Base-by-base conservation (phyloP, 495 filamentous ascomycete species). In the Pseudomonodictys pantanalensis region DNA sequence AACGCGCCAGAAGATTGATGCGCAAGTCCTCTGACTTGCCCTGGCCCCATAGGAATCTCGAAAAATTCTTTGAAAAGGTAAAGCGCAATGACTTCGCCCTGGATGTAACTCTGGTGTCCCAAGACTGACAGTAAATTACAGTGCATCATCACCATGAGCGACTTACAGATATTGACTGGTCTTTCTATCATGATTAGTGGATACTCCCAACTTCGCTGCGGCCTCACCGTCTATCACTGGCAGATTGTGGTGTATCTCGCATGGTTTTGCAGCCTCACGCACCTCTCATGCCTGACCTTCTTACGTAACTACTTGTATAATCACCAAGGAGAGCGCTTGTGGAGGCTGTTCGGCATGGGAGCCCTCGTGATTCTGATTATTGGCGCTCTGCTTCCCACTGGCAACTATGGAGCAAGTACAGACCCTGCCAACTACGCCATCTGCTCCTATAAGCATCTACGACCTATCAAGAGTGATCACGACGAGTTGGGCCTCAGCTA, bases 151-250 rank as follows among this genome's bases (percentile, higher is more conserved):
- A 24, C 20, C 9, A 52, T 52, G 49, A 52, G 49, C 32, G 49
- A 52, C 38, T 20, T 52, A 5, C 49, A 52, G 22, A 52, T 52
- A 15, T 30, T 58, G 17, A 58, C 54, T 6, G 54, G 54, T 6
- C 25, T 58, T 15, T 49, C 54, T 5, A 49, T 58, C 20, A 43
- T 58, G 5, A 51, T 50, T 44, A 50, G 44, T 8, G 54, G 54
- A 2, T 58, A 6, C 32, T 7, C 30, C 2, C 54, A 58, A 39
- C n/a, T 58, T 2, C 54, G 24, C 6, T 58, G 54, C 20, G 54
- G 54, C 5, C 43, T 58, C 1, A 32, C 54, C 12, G 12, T 23
- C 3, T 58, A 50, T 26, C 54, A 58, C n/a, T 58, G 54, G 54
- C 26, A 50, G 11, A 46, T 58, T 15, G 1, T 58, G 1, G 22